A percentile compares a stretch with the other conserved stretches of the same genome.
These are phyloP conservation scores for Echinochloa phyllopogon DNA, from an alignment of 176 grass and related monocot species.

Conservation along the genomic window DNA sequence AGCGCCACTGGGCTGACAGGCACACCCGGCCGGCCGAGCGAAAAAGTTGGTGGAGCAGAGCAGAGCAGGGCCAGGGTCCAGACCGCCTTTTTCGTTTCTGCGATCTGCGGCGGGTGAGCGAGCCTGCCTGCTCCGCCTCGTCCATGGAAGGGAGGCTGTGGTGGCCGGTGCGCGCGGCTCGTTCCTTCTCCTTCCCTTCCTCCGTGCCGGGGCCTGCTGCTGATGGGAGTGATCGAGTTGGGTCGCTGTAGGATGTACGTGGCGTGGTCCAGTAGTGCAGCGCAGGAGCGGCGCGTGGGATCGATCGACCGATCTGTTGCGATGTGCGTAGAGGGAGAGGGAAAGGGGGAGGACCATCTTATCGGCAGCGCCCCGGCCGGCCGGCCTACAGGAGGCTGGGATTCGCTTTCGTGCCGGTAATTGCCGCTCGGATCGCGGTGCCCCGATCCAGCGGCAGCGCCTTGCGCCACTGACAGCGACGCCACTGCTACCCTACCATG, in stretches of 20 bases:
- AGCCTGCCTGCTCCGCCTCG: background rate
- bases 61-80: background rate
- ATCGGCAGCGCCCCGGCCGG: background rate
- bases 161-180: background rate
- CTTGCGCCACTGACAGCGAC: conserved; percentile 30
- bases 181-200: background rate
- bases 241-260: conserved; percentile 34
- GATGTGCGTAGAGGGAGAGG: too few species aligned
- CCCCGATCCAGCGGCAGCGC: conserved; percentile 35
- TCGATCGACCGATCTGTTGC: background rate
- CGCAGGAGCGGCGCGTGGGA: background rate
- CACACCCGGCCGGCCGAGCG: too few species aligned
- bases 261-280: background rate
- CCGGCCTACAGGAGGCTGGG: conserved; percentile 15
- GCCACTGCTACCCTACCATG: background rate
- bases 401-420: conserved; percentile 32
- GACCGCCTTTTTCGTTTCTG: background rate
- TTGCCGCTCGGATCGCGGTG: conserved; percentile 41
- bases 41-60: background rate
- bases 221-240: background rate
- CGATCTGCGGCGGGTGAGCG: conserved; percentile 13
- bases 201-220: background rate
- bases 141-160: background rate
- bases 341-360: conserved; percentile 31
- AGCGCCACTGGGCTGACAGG: background rate